phyloP scores from a whole-genome alignment of 139 green algal genomes.

The Pseudopediastrum boryanum region DNA sequence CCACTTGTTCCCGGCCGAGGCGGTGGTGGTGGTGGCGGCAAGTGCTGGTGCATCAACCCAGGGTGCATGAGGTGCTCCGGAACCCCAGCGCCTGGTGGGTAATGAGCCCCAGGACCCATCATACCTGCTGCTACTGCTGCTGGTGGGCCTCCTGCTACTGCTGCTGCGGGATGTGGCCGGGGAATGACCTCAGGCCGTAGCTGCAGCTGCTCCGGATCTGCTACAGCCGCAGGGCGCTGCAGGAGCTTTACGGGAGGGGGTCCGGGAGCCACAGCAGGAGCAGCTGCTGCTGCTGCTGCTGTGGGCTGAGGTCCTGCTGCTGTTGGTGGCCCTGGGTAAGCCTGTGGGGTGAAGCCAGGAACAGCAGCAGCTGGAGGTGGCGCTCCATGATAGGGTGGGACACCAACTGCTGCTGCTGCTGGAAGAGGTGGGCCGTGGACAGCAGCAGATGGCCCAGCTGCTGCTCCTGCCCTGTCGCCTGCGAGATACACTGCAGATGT shows the following conservation, averaged over 20 bases:
- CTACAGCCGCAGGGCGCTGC: slow-evolving; percentile 2
- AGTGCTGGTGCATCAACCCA: not conserved
- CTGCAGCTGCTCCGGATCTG: not conserved
- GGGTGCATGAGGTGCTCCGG: too few species aligned
- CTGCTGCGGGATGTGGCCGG: not conserved
- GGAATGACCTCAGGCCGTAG: not conserved
- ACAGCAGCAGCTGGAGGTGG: too few species aligned
- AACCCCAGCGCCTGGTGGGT: not conserved
- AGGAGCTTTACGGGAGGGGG: slow-evolving; percentile 11
- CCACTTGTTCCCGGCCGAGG: too few species aligned
- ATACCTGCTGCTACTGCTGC: not conserved
- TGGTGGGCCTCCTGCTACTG: not conserved
- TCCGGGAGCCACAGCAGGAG: not conserved
- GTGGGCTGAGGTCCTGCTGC: not conserved
- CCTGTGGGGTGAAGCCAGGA: too few species aligned
- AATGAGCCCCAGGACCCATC: not conserved
- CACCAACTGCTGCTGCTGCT: not conserved
- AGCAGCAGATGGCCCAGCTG: not conserved
- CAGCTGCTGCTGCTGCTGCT: not conserved
- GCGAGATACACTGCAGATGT: slow-evolving; percentile 29
- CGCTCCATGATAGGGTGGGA: too few species aligned
- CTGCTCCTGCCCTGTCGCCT: slow-evolving; percentile 19
- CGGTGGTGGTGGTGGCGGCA: slow-evolving; percentile 2
- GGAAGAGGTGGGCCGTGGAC: not conserved
- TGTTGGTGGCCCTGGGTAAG: not conserved